These are phyloP conservation scores for Vitis rotundifolia DNA, from an alignment of 164 flowering plant genomes.

Conservation along the genomic window DNA sequence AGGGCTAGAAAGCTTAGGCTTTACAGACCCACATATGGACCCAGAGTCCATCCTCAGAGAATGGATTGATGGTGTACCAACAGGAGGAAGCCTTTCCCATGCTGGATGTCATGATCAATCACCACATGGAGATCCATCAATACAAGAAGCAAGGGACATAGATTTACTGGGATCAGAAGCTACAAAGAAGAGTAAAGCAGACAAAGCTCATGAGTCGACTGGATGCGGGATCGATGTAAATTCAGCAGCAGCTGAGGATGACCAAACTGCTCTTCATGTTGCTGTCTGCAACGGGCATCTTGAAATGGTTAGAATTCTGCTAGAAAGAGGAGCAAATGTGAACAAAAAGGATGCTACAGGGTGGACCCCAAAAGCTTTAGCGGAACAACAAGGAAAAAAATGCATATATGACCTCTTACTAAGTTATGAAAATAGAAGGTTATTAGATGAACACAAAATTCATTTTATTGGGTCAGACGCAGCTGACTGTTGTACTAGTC, in stretches of 20 bases:
- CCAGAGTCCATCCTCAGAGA: conserved; percentile 24
- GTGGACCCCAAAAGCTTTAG: conserved; percentile 46
- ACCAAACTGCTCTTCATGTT: conserved; percentile 44
- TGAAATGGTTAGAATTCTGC: conserved; percentile 44
- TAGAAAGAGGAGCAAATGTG: conserved; percentile 43
- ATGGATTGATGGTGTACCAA: conserved; percentile 32
- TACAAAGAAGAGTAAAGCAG: conserved; percentile 14
- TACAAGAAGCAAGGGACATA: conserved; percentile 17
- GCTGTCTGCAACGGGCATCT: conserved; percentile 40
- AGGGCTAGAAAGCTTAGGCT: conserved; percentile 30
- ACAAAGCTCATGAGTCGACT: conserved; percentile 7
- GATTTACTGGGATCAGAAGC: conserved; percentile 11
- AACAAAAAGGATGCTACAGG: conserved; percentile 46
- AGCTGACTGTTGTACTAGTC: conserved; percentile 8
- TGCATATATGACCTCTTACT: conserved; percentile 36
- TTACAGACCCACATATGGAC: conserved; percentile 32
- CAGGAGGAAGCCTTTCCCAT: conserved; percentile 16
- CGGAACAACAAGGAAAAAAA: conserved; percentile 39
- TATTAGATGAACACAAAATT: conserved; percentile 37
- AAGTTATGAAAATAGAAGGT: conserved; percentile 31
- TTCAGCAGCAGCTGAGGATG: conserved; percentile 23
- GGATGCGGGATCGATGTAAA: conserved; percentile 19
- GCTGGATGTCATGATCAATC: conserved; percentile 21
- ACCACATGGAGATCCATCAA: conserved; percentile 15
- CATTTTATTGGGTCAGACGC: conserved; percentile 30